Conservation (phyloP, 768 basidiomycete species). For the Tylopilus subfusipes region DNA sequence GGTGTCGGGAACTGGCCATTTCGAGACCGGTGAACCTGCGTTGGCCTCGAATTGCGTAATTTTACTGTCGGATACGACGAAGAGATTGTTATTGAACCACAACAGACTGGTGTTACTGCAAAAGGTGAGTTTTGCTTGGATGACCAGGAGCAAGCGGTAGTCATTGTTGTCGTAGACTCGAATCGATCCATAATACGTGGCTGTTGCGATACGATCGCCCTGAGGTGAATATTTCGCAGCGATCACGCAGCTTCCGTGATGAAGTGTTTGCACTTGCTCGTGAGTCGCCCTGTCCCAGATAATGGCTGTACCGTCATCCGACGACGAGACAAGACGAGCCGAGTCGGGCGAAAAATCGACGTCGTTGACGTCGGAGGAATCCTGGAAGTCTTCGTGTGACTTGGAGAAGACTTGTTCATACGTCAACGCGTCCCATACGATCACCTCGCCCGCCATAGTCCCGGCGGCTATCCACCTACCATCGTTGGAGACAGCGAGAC, state of each 20-base stretch:
- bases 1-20: background rate
- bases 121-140: background rate
- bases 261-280: no score
- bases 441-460: no score
- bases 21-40: background rate
- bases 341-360: background rate
- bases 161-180: background rate
- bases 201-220: background rate
- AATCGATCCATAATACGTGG: background rate
- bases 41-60: slow-evolving; percentile 2
- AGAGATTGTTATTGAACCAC: slow-evolving; percentile 1
- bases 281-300: no score
- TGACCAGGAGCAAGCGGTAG: background rate
- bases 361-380: background rate
- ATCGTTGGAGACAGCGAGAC: background rate
- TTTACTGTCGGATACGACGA: background rate
- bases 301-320: no score
- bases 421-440: background rate
- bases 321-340: background rate
- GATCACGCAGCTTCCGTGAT: background rate
- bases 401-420: background rate
- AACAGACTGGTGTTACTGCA: background rate
- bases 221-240: background rate
- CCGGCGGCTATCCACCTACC: background rate
- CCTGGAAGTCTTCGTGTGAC: background rate